These are phyloP conservation scores for Blastobotrys petasosporus DNA, from an alignment of 1,139 yeast genomes.

Conservation along the genomic window DNA sequence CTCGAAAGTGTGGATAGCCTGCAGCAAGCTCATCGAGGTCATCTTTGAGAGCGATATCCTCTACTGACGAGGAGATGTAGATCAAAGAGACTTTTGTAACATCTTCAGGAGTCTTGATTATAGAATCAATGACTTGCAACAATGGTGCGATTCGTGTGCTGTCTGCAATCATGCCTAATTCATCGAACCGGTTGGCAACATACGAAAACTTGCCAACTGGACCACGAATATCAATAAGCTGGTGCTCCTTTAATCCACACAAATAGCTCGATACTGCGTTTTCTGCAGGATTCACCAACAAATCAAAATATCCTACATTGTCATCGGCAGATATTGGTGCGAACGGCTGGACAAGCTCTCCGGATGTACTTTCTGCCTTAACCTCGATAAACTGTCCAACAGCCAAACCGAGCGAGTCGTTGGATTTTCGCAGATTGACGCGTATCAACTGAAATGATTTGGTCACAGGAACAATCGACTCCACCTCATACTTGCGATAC, in stretches of 20 bases:
- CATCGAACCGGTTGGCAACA: constrained; percentile 66
- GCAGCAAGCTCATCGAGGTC: constrained; percentile 66
- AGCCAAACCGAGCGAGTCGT: constrained; percentile 53
- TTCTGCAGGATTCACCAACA: constrained; percentile 74
- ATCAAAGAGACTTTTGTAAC: constrained; percentile 60
- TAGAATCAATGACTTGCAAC: constrained; percentile 77
- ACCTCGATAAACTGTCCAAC: constrained; percentile 75
- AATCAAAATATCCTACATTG: constrained; percentile 35
- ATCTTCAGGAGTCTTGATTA: constrained; percentile 67
- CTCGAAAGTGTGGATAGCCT: constrained; percentile 56
- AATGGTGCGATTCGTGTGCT: constrained; percentile 94
- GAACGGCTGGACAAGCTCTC: constrained; percentile 78
- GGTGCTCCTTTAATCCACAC: constrained; percentile 59
- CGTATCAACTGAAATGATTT: constrained; percentile 24
- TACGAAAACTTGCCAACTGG: constrained; percentile 87
- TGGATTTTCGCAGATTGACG: constrained; percentile 4
- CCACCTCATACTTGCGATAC: constrained; percentile 71
- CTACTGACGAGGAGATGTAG: constrained; percentile 68
- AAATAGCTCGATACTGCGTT: constrained; percentile 80
- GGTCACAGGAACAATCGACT: constrained; percentile 59
- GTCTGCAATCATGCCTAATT: constrained; percentile 83
- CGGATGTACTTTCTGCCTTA: constrained; percentile 62
- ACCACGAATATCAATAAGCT: constrained; percentile 67
- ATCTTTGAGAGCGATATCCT: constrained; percentile 68
- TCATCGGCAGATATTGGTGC: constrained; percentile 80